phyloP scores from a whole-genome alignment of 164 flowering plant species.

The Tinospora cordifolia region DNA sequence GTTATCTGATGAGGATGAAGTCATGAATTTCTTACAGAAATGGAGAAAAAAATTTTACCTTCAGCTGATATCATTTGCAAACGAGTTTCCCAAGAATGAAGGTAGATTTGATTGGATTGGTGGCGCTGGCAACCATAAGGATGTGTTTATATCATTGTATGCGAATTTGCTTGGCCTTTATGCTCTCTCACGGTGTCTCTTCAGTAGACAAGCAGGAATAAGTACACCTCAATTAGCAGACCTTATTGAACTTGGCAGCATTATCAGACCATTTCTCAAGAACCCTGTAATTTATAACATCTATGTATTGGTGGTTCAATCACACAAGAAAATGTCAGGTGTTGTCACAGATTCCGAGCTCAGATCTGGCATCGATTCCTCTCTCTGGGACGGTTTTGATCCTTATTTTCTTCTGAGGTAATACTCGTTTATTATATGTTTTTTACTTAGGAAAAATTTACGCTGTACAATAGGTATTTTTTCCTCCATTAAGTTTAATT shows the following conservation, averaged over 20 bases:
- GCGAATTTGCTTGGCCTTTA: conserved; percentile 69
- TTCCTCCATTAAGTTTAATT: background rate
- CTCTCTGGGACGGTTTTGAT: conserved; percentile 66
- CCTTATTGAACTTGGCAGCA: conserved; percentile 41
- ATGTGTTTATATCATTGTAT: conserved; percentile 69
- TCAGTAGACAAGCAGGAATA: conserved; percentile 20
- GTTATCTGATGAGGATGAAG: conserved; percentile 7
- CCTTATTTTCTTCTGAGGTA: conserved; percentile 76
- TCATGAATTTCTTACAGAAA: conserved; percentile 25
- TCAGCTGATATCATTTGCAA: conserved; percentile 46
- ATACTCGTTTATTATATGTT: background rate
- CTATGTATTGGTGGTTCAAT: conserved; percentile 38
- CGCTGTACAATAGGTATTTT: conserved; percentile 4
- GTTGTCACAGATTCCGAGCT: conserved; percentile 8
- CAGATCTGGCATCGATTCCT: conserved; percentile 15
- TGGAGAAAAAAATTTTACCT: conserved; percentile 57
- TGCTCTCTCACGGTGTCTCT: conserved; percentile 59
- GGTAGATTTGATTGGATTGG: conserved; percentile 65
- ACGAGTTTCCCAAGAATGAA: conserved; percentile 23
- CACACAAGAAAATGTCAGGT: conserved; percentile 39
- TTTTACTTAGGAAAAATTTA: background rate
- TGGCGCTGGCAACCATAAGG: conserved; percentile 91
- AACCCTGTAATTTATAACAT: conserved; percentile 73
- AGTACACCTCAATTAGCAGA: conserved; percentile 28
- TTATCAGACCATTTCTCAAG: conserved; percentile 50